Base-by-base conservation (phyloP, 192 early-diverging fungal species). In the Backusella psychrophila region DNA sequence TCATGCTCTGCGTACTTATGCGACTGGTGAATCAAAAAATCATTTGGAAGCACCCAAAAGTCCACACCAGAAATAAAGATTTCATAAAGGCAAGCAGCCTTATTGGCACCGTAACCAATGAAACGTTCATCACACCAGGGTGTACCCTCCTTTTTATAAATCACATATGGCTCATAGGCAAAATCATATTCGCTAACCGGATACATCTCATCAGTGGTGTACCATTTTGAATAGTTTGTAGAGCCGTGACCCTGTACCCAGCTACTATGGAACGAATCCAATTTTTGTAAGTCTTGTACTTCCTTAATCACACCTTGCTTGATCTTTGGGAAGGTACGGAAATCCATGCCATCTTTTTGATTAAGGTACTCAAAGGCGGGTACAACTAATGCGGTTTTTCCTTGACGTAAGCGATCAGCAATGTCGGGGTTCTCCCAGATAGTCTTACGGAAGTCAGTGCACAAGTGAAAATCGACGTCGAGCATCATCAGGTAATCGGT, bases 401-500 rank as follows among this genome's bases (percentile, higher is more conserved):
- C 83, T 15, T 66, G 41, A 29, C 84, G 76, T 14, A 90, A 68
- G 71, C 82, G 77, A 8, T 83, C 44, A 70, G 83, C 80, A 6
- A 85, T 80, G 0, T 39, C 17, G 4, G 75, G 72, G 63, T 72
- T 80, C 46, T 81, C 78, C 19, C 66, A 33, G n/a, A 89, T 77
- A 5, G 77, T 69, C 46, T 80, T 80, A 8, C 81, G 65, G 36
- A 90, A 85, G 69, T 87, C 78, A 3, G 85, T 87, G 73, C 88
- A 87, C 23, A 89, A 81, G 26, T 87, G 81, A 66, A 90, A 90
- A 44, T 90, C 88, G 4, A 88, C 88, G 29, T 90, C 88, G 15
- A 90, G 79, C 80, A 87, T 78, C 83, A 90, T 81, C n/a, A 90
- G 78, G 69, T 87, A 90, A 41, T 90, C 84, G 0, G 87, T 87